Evolutionary conservation across 116 monocot genomes (phyloP).

Genomic region (Phalaenopsis hybrid): DNA sequence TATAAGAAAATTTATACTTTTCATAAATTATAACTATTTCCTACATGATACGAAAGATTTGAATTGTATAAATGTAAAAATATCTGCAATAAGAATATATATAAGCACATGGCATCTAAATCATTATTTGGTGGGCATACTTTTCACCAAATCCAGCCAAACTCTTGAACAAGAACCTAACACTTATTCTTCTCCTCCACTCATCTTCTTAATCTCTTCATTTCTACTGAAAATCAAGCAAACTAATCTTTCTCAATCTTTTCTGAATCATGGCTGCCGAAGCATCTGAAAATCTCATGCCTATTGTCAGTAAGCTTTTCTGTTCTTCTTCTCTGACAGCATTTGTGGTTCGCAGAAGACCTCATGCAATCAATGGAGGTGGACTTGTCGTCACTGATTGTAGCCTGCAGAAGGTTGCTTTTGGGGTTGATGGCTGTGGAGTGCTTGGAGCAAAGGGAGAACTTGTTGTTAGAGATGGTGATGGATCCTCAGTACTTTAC

Average conservation of each 20-base stretch:
- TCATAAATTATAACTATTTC: no score
- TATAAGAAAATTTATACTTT: no score
- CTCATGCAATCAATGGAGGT: slow-evolving; percentile 50
- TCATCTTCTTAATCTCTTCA: no score
- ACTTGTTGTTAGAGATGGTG: slow-evolving; percentile 46
- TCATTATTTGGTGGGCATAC: not conserved
- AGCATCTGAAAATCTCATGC: slow-evolving; percentile 13
- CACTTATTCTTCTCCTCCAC: no score
- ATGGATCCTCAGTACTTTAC: slow-evolving; percentile 47
- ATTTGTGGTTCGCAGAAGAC: slow-evolving; percentile 59
- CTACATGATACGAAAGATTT: no score
- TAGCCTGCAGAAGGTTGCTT: slow-evolving; percentile 29
- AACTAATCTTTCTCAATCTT: not conserved
- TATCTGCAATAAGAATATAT: no score
- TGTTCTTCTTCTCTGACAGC: slow-evolving; percentile 30
- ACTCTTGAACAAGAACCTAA: not conserved
- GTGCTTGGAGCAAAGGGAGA: slow-evolving; percentile 51
- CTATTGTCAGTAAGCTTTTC: slow-evolving; percentile 67
- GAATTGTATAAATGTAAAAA: no score
- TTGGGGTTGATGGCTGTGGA: slow-evolving; percentile 67
- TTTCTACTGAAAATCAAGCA: no score
- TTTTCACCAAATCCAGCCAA: not conserved
- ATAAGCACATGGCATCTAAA: no score
- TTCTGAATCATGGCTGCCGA: slow-evolving; percentile 16
- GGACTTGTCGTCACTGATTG: slow-evolving; percentile 52